These are phyloP conservation scores for Penicillium canescens DNA, from an alignment of 495 filamentous ascomycete species.

Conservation along the genomic window DNA sequence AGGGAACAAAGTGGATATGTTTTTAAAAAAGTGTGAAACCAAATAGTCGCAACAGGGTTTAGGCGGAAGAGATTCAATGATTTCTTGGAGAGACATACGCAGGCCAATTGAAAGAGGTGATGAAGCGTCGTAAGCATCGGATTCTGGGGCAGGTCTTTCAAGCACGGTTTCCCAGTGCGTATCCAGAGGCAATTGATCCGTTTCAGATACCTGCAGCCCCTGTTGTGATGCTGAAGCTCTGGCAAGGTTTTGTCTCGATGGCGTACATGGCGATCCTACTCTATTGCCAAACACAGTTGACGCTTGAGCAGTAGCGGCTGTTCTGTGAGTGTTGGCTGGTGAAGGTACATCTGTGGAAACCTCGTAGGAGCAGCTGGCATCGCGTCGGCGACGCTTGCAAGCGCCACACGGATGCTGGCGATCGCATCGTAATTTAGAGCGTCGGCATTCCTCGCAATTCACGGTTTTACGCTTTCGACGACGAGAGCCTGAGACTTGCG, in stretches of 20 bases:
- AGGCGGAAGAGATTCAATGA: constrained; percentile 12
- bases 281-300: neutral
- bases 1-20: constrained; percentile 16
- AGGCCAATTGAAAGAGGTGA: constrained; percentile 10
- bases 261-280: too few relatives aligned
- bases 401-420: constrained; percentile 19
- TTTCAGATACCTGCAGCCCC: neutral
- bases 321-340: neutral
- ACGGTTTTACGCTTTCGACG: constrained; percentile 18
- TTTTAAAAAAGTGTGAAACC: constrained; percentile 15
- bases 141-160: neutral
- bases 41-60: constrained; percentile 18
- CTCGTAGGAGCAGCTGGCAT: constrained; percentile 3
- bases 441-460: constrained; percentile 18
- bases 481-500: too few relatives aligned
- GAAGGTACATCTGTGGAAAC: neutral
- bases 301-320: neutral
- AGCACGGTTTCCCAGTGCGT: constrained; percentile 1
- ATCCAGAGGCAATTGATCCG: neutral
- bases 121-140: constrained; percentile 1
- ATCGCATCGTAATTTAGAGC: constrained; percentile 25
- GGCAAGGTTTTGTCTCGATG: too few relatives aligned
- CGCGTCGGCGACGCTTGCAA: constrained; percentile 13
- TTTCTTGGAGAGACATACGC: constrained; percentile 3
- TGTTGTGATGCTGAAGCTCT: neutral